These are phyloP conservation scores for Exophiala aquamarina DNA, from an alignment of 2,329 filamentous ascomycete species.

Conservation along the genomic window DNA sequence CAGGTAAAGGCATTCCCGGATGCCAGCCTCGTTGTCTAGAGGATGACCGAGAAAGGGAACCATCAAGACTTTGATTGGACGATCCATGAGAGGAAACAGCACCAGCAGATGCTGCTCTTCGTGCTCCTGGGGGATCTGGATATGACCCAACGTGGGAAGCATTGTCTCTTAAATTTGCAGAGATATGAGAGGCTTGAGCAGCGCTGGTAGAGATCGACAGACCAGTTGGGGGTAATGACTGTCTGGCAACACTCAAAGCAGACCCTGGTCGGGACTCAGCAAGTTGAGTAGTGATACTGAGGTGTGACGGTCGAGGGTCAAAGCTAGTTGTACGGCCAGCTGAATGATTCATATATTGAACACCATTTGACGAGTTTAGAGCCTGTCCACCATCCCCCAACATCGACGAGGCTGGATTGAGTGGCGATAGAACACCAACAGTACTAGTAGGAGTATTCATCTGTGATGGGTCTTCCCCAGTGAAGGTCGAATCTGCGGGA, in stretches of 20 bases:
- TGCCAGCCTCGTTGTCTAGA: constrained; percentile 38
- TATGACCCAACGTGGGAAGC: background rate
- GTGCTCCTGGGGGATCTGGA: constrained; percentile 39
- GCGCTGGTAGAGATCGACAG: constrained; percentile 21
- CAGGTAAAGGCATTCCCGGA: constrained; percentile 48
- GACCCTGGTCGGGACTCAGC: constrained; percentile 7
- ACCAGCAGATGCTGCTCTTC: constrained; percentile 46
- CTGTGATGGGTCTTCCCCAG: constrained; percentile 11
- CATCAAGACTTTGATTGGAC: constrained; percentile 33
- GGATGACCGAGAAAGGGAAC: constrained; percentile 35
- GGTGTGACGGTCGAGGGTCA: constrained; percentile 5
- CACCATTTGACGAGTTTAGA: background rate
- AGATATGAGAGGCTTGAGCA: constrained; percentile 4
- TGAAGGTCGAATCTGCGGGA: constrained; percentile 20
- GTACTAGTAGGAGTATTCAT: constrained; percentile 20
- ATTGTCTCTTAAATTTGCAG: background rate
- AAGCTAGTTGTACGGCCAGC: constrained; percentile 2
- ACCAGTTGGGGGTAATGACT: background rate
- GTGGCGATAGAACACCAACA: constrained; percentile 16
- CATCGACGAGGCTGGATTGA: constrained; percentile 4
- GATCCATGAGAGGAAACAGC: constrained; percentile 38
- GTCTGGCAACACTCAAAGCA: constrained; percentile 9
- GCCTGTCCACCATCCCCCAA: constrained; percentile 7
- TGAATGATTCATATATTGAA: constrained; percentile 2
- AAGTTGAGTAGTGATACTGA: constrained; percentile 9